A percentile compares a stretch with the other conserved stretches of the same genome.
Conservation (phyloP, 768 basidiomycete species). For the Pilatotrama ljubarskyi region DNA sequence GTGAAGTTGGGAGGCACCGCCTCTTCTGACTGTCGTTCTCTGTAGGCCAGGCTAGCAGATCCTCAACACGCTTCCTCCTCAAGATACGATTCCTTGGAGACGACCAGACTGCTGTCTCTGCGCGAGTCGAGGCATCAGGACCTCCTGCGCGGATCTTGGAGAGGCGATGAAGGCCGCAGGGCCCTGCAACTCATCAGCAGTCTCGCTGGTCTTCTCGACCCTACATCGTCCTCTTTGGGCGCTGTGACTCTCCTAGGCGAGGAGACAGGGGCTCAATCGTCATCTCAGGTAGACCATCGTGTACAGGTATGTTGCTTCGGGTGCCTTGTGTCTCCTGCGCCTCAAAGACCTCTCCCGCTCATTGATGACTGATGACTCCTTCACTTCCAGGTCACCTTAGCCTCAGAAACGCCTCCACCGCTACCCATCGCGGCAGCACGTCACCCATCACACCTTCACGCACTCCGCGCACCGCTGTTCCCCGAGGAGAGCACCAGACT, state of each 20-base stretch:
- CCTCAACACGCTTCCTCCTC: conserved; percentile 12
- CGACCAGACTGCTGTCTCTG: conserved; percentile 19
- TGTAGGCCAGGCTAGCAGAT: conserved; percentile 17
- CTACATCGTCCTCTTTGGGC: not conserved
- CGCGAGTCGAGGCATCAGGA: conserved; percentile 21
- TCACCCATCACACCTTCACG: conserved; percentile 35
- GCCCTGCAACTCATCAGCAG: conserved; percentile 22
- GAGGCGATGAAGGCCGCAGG: conserved; percentile 8
- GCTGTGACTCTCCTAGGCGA: not conserved
- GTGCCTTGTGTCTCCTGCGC: not conserved
- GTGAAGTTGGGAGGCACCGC: not conserved
- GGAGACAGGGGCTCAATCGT: not conserved
- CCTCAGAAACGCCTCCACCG: conserved; percentile 7
- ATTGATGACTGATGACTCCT: not conserved
- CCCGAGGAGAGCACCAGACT: not conserved
- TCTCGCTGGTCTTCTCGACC: conserved; percentile 21
- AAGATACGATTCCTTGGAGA: conserved; percentile 20
- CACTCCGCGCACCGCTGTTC: conserved; percentile 19
- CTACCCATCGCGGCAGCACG: conserved; percentile 48
- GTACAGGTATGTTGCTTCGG: not conserved
- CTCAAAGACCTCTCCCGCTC: not conserved
- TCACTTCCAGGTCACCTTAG: not conserved
- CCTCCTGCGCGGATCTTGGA: conserved; percentile 19
- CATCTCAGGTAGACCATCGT: not conserved
- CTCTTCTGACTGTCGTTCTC: not conserved